Evolutionary conservation across 1,139 yeast species (phyloP), one percentile per base, ranked within the genome.

Genomic region (Torulaspora pretoriensis): DNA sequence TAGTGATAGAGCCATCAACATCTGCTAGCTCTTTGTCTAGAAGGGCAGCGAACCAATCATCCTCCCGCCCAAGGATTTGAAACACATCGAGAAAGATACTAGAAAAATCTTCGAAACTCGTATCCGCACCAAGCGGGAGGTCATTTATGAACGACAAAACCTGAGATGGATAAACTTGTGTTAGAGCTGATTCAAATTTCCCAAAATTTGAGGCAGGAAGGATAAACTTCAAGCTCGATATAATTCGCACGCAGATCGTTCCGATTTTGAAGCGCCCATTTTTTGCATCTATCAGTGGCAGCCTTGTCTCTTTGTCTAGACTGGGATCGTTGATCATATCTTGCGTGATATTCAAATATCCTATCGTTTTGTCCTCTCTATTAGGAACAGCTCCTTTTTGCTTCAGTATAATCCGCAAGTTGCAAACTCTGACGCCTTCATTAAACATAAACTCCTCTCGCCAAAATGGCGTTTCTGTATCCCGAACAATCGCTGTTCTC

Each of bases 41-140:
- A 47, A 88, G 67, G 1, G 80, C 73, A 48, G 75, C 73, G 51
- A 88, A 80, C 88, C 90, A 87, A 19, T 73, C 76, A 41, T 77
- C 77, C 57, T 82, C 90, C 34, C 72, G 72, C 2, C 78, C 77
- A 35, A 83, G 65, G 35, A 82, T 71, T 60, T 81, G 89, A 57
- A 80, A 83, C 17, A 81, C 74, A 60, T 83, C 88, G 45, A 83
- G 60, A 51, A 82, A 67, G 38, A 81, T 73, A 35, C 70, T 64
- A 45, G 87, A 73, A 29, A 73, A 72, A 35, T 71, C 69, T 51
- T 80, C 86, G 47, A 81, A 68, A 38, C 77, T 55, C 8, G 50
- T 45, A 47, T 47, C 51, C 10, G 47, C 80, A 1, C 73, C 67
- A 0, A 77, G 64, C 1, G 53, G 47, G 2, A 72, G 70, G 35